Conservation (phyloP, 2,329 filamentous ascomycete genomes). For the Stagonosporopsis rhizophila region DNA sequence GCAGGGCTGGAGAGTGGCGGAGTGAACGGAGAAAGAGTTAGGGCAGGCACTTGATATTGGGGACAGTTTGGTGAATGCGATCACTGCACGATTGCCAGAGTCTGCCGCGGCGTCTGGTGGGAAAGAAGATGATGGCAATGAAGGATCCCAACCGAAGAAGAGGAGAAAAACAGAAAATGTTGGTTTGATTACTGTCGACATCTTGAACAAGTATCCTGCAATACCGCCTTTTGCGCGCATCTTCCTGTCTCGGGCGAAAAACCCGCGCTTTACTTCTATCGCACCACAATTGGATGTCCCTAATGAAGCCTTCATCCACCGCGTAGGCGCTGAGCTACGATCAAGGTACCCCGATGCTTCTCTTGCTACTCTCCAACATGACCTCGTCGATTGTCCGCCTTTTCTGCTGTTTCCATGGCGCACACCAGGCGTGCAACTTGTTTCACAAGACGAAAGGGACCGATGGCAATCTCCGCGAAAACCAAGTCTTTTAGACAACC, state of each 20-base stretch:
- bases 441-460: slow-evolving; percentile 2
- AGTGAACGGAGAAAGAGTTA: slow-evolving; percentile 2
- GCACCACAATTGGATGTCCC: slow-evolving; percentile 3
- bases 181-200: not conserved
- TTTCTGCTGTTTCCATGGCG: slow-evolving; percentile 9
- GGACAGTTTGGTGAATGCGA: slow-evolving; percentile 1
- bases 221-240: slow-evolving; percentile 5
- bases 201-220: slow-evolving; percentile 4
- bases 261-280: slow-evolving; percentile 2
- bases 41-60: slow-evolving; percentile 3
- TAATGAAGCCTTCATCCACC: slow-evolving; percentile 4
- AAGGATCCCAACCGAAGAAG: slow-evolving; percentile 3
- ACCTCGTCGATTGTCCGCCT: slow-evolving; percentile 1
- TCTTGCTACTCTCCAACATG: slow-evolving; percentile 5
- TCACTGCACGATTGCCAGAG: not conserved
- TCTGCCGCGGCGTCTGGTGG: slow-evolving; percentile 1
- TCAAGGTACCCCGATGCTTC: slow-evolving; percentile 4
- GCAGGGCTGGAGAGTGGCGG: slow-evolving; percentile 5
- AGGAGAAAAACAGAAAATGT: not conserved
- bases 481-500: slow-evolving; percentile 5
- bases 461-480: not conserved
- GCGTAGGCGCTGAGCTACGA: slow-evolving; percentile 3
- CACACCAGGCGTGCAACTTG: slow-evolving; percentile 4
- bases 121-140: slow-evolving; percentile 5
- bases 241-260: slow-evolving; percentile 4